Evolutionary conservation across 1,284 basidiomycete genomes (phyloP).

Genomic region (Ustilago sp.): DNA sequence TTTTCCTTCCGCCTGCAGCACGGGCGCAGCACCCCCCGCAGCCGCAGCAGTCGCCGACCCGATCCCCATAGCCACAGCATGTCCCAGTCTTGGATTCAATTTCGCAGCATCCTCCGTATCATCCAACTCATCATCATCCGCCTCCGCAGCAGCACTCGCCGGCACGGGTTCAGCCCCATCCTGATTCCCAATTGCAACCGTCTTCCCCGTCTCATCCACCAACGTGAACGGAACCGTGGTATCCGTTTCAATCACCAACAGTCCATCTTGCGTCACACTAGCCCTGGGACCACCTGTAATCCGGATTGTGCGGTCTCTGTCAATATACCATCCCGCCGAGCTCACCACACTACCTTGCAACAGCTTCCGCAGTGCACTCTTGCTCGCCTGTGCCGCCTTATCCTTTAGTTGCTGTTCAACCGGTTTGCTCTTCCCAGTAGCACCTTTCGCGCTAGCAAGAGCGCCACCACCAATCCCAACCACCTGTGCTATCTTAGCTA

Average conservation of each 20-base stretch:
- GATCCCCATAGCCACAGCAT: constrained; percentile 24
- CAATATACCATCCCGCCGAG: constrained; percentile 62
- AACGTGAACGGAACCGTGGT: constrained; percentile 46
- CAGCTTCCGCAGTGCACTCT: constrained; percentile 51
- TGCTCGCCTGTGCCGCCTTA: constrained; percentile 42
- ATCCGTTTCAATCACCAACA: constrained; percentile 61
- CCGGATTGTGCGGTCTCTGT: constrained; percentile 54
- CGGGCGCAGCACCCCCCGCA: constrained; percentile 27
- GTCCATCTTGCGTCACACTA: constrained; percentile 40
- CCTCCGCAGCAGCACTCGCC: neutral
- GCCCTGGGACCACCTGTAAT: constrained; percentile 59
- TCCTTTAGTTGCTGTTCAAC: constrained; percentile 45
- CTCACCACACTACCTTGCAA: constrained; percentile 57
- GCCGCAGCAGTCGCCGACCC: constrained; percentile 30
- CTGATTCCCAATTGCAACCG: constrained; percentile 48
- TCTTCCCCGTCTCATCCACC: constrained; percentile 58
- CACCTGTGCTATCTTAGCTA: constrained; percentile 58
- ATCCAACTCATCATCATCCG: constrained; percentile 18
- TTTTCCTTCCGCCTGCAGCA: constrained; percentile 29
- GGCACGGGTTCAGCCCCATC: constrained; percentile 43
- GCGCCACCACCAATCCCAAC: constrained; percentile 61
- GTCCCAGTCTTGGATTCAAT: constrained; percentile 20
- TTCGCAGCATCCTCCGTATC: constrained; percentile 43
- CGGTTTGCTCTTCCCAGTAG: constrained; percentile 42
- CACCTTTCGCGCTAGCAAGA: constrained; percentile 28